These are phyloP conservation scores for Candida sanyaensis DNA, from an alignment of 1,139 yeast species.

Conservation along the genomic window DNA sequence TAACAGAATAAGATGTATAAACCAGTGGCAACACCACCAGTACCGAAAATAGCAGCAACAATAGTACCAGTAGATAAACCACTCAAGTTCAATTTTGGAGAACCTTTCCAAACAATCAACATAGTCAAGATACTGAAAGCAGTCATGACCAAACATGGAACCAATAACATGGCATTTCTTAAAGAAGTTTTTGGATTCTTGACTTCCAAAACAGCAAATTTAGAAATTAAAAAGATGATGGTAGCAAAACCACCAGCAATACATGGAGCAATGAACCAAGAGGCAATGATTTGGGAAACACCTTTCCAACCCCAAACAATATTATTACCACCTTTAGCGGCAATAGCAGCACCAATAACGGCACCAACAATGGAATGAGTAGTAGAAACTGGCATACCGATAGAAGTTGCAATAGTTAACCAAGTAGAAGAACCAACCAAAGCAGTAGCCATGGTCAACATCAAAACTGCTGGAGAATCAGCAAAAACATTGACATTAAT, in stretches of 20 bases:
- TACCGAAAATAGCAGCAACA: slow-evolving; percentile 60
- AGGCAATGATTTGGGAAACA: slow-evolving; percentile 71
- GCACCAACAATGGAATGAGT: slow-evolving; percentile 83
- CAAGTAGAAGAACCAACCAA: slow-evolving; percentile 74
- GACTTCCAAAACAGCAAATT: slow-evolving; percentile 62
- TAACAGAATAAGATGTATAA: slow-evolving; percentile 56
- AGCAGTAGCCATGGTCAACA: slow-evolving; percentile 78
- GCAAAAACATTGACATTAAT: slow-evolving; percentile 52
- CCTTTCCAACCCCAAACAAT: slow-evolving; percentile 80
- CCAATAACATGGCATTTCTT: slow-evolving; percentile 55
- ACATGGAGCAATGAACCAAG: slow-evolving; percentile 82
- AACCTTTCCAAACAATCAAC: slow-evolving; percentile 71
- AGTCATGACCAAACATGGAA: slow-evolving; percentile 62
- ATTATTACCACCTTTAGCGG: slow-evolving; percentile 60
- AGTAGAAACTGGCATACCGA: slow-evolving; percentile 78
- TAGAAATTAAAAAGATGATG: slow-evolving; percentile 57
- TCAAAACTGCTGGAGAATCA: slow-evolving; percentile 65
- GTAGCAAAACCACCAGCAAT: slow-evolving; percentile 68
- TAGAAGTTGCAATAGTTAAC: slow-evolving; percentile 65
- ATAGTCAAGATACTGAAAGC: slow-evolving; percentile 65
- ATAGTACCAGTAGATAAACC: slow-evolving; percentile 52
- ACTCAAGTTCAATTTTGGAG: slow-evolving; percentile 62
- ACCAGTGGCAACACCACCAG: slow-evolving; percentile 56
- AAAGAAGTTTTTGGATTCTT: slow-evolving; percentile 44
- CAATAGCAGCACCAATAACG: slow-evolving; percentile 73